phyloP scores from a whole-genome alignment of 257 asterid genomes.

The Marsdenia floribunda region DNA sequence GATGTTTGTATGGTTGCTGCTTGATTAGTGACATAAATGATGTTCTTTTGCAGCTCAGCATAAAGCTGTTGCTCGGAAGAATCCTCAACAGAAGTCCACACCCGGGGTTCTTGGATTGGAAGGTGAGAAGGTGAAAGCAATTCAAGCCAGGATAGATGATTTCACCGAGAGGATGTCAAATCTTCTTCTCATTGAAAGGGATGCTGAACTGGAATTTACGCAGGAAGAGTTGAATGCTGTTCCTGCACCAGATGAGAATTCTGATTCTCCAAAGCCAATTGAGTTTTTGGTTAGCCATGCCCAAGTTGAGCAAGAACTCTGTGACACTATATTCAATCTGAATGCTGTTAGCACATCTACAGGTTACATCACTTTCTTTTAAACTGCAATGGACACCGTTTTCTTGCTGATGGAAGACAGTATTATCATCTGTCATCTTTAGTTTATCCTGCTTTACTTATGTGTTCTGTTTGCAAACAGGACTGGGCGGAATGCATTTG shows the following conservation, averaged over 20 bases:
- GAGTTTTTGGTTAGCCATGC: conserved; percentile 90
- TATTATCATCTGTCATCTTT: background rate
- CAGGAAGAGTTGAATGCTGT: conserved; percentile 91
- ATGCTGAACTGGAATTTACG: conserved; percentile 82
- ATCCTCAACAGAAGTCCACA: conserved; percentile 37
- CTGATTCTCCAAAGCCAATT: conserved; percentile 52
- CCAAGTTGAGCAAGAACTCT: conserved; percentile 87
- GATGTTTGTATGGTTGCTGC: background rate
- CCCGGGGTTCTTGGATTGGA: conserved; percentile 69
- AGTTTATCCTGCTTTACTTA: background rate
- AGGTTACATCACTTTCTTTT: conserved; percentile 35
- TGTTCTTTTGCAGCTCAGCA: conserved; percentile 72
- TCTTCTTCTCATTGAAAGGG: conserved; percentile 81
- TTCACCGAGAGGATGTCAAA: conserved; percentile 65
- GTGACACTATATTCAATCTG: conserved; percentile 93
- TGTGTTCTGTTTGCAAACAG: conserved; percentile 35
- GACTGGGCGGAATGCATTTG: conserved; percentile 96
- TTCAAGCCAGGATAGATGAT: conserved; percentile 65
- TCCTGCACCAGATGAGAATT: conserved; percentile 63
- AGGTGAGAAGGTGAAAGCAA: conserved; percentile 59
- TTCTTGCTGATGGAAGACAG: background rate
- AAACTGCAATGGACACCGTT: too few relatives aligned
- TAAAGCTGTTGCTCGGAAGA: conserved; percentile 80
- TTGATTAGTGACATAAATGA: background rate
- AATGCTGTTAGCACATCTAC: conserved; percentile 83